phyloP scores from a whole-genome alignment of 208 protist species.

The Wallacemonas rigidus region DNA sequence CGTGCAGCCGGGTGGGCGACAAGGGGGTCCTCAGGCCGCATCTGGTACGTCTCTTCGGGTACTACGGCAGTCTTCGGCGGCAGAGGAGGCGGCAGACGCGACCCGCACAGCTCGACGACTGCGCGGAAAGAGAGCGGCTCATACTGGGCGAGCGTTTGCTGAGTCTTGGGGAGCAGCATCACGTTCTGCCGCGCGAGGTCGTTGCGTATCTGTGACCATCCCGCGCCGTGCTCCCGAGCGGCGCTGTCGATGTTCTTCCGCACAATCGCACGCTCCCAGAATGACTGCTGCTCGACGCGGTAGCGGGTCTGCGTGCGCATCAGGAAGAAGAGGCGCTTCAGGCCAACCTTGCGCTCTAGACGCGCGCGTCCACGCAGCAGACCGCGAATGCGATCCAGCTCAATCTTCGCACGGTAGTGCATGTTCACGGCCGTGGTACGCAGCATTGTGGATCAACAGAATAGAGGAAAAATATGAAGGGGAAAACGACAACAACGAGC shows the following conservation, averaged over 20 bases:
- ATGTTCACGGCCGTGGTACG: conserved; percentile 34
- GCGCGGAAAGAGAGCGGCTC: conserved; percentile 89
- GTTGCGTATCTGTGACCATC: conserved; percentile 76
- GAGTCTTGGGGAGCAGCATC: conserved; percentile 66
- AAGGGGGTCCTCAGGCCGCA: conserved; percentile 22
- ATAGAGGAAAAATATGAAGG: background rate
- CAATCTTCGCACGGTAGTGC: conserved; percentile 74
- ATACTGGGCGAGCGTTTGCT: conserved; percentile 85
- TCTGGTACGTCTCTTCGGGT: conserved; percentile 67
- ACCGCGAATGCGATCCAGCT: conserved; percentile 84
- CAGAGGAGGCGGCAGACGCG: conserved; percentile 75
- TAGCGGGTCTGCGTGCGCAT: conserved; percentile 90
- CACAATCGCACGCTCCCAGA: conserved; percentile 83
- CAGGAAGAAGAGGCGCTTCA: conserved; percentile 85
- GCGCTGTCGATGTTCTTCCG: conserved; percentile 89
- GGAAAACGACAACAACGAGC: too few species aligned
- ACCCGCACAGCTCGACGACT: conserved; percentile 83
- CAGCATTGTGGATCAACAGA: conserved; percentile 40
- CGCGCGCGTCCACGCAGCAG: conserved; percentile 80
- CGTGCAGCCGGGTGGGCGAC: conserved; percentile 53
- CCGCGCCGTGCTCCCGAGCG: conserved; percentile 79
- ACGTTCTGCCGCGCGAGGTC: conserved; percentile 86
- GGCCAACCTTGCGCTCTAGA: conserved; percentile 80
- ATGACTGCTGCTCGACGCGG: conserved; percentile 80
- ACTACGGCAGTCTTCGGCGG: conserved; percentile 60